Evolutionary conservation across 1,284 basidiomycete species (phyloP).

Genomic region (Agaricales sp.): DNA sequence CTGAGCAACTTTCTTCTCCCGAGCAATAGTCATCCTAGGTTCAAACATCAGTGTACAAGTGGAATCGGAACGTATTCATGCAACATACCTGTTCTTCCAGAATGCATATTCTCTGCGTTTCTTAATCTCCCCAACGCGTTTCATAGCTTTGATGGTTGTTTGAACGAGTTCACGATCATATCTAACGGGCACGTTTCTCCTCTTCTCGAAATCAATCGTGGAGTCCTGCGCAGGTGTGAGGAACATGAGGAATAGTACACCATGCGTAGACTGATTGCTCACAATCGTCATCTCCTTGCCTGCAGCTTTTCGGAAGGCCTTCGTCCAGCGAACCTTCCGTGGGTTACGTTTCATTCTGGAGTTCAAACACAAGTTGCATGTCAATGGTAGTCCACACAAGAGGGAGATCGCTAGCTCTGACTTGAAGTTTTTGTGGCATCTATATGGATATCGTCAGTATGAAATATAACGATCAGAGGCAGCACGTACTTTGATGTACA

Average conservation of each 20-base stretch:
- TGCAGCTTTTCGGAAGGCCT: slow-evolving; percentile 97
- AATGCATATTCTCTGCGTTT: slow-evolving; percentile 90
- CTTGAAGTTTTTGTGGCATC: slow-evolving; percentile 99
- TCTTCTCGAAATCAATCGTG: slow-evolving; percentile 99
- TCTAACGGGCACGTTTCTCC: slow-evolving; percentile 94
- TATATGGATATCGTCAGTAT: slow-evolving; percentile 20
- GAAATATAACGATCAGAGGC: slow-evolving; percentile 4
- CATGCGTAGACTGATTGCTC: slow-evolving; percentile 21
- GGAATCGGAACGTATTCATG: not conserved
- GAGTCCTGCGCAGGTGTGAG: slow-evolving; percentile 59
- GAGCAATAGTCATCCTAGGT: slow-evolving; percentile 68
- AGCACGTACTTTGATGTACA: slow-evolving; percentile 85
- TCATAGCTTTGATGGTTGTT: slow-evolving; percentile 97
- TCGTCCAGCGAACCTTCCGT: slow-evolving; percentile 98
- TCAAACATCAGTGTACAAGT: slow-evolving; percentile 3
- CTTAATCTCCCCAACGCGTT: slow-evolving; percentile 91
- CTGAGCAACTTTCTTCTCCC: slow-evolving; percentile 62
- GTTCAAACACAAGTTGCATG: slow-evolving; percentile 1
- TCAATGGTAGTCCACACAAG: slow-evolving; percentile 2
- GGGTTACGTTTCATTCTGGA: slow-evolving; percentile 98
- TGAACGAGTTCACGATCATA: slow-evolving; percentile 94
- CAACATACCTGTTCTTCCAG: slow-evolving; percentile 81
- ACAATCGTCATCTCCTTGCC: slow-evolving; percentile 99
- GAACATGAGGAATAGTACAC: not conserved
- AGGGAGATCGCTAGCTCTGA: slow-evolving; percentile 21